Conservation (phyloP, 2,329 filamentous ascomycete species). For the Corniculantispora saksenae region DNA sequence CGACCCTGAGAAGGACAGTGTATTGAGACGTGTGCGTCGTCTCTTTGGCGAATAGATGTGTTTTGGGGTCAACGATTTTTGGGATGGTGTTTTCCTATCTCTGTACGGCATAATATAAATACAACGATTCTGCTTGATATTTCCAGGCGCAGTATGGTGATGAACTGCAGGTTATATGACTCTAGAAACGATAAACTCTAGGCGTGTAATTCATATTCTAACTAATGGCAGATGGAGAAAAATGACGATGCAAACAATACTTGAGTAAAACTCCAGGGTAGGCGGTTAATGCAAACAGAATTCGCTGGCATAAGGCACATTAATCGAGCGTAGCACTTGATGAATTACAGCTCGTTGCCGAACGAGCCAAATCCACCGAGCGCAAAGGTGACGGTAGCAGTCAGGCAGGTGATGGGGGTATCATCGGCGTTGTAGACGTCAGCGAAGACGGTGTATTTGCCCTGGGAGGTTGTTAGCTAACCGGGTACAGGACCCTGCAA, state of each 20-base stretch:
- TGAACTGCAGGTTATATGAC: background rate
- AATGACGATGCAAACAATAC: conserved; percentile 20
- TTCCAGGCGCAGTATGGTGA: background rate
- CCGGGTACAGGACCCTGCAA: background rate
- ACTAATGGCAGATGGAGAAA: conserved; percentile 20
- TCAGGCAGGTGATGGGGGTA: conserved; percentile 81
- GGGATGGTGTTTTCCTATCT: background rate
- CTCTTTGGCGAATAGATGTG: conserved; percentile 65
- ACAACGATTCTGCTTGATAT: conserved; percentile 3
- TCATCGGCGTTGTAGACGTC: conserved; percentile 77
- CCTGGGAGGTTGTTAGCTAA: conserved; percentile 51
- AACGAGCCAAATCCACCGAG: conserved; percentile 39
- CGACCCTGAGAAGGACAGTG: conserved; percentile 98
- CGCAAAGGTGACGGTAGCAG: conserved; percentile 68
- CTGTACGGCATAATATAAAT: background rate
- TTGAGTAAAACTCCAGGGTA: conserved; percentile 2
- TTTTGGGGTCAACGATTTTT: background rate
- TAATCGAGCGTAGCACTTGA: conserved; percentile 9
- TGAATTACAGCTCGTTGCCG: conserved; percentile 42
- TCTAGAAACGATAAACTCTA: background rate
- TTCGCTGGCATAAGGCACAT: conserved; percentile 15
- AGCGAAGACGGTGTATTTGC: conserved; percentile 84
- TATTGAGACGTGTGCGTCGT: conserved; percentile 78
- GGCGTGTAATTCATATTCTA: background rate
- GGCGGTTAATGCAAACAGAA: conserved; percentile 1